Conservation (phyloP, 345 rosid species). For the Iberis pinnata region DNA sequence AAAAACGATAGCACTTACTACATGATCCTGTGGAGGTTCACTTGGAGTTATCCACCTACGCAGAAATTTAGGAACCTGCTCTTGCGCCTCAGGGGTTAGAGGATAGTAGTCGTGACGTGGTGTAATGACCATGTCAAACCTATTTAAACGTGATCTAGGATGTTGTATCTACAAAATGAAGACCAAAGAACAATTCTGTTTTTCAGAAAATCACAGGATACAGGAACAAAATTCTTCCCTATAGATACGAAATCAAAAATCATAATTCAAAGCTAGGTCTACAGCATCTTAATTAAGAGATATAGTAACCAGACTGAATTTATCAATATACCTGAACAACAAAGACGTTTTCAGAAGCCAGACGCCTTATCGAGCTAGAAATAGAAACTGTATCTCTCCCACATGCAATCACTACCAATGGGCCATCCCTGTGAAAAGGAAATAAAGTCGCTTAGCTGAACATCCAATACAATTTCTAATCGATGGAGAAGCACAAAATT, state of each 20-base stretch:
- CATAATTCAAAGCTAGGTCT: background rate
- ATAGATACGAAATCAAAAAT: background rate
- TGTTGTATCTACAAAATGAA: conserved; percentile 61
- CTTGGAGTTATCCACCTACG: conserved; percentile 73
- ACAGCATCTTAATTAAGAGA: too few species aligned
- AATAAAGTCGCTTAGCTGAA: conserved; percentile 6
- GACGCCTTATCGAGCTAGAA: conserved; percentile 80
- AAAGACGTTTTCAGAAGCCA: conserved; percentile 80
- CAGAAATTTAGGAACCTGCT: conserved; percentile 69
- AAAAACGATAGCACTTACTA: conserved; percentile 39
- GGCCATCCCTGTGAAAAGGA: conserved; percentile 68
- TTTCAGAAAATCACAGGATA: background rate
- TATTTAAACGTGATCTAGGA: conserved; percentile 74
- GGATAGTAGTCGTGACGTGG: conserved; percentile 92
- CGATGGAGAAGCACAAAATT: too few species aligned
- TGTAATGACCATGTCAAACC: conserved; percentile 93
- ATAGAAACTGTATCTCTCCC: conserved; percentile 89
- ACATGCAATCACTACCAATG: conserved; percentile 80
- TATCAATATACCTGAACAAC: conserved; percentile 66
- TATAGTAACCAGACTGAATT: conserved; percentile 7
- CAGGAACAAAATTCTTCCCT: background rate
- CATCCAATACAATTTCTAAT: too few species aligned
- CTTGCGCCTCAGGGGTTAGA: conserved; percentile 66
- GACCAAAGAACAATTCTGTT: background rate
- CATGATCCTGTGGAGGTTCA: conserved; percentile 72